These are phyloP conservation scores for Candida cerambycidarum DNA, from an alignment of 805 yeast genomes.

Conservation along the genomic window DNA sequence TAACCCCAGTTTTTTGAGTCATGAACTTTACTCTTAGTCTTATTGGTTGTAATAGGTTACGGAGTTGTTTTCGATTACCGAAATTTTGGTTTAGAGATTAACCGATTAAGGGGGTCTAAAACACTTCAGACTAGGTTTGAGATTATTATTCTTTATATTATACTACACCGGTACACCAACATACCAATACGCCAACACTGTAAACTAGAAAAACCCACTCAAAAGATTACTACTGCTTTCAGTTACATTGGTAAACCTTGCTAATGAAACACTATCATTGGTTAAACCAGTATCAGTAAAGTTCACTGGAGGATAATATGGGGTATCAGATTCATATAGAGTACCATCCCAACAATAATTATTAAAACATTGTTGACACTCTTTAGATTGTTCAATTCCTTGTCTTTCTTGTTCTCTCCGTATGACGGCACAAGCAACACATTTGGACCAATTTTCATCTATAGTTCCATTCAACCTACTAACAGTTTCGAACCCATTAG, in stretches of 20 bases:
- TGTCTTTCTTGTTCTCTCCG: conserved; percentile 41
- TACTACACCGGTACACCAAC: neutral
- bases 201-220: neutral
- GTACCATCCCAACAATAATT: conserved; percentile 44
- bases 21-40: neutral
- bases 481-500: conserved; percentile 38
- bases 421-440: conserved; percentile 43
- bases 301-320: conserved; percentile 24
- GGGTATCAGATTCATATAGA: conserved; percentile 10
- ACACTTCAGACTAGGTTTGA: too few relatives aligned
- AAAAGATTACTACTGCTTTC: neutral
- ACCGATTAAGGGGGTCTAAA: too few relatives aligned
- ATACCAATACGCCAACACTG: neutral
- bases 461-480: conserved; percentile 34
- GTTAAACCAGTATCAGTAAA: conserved; percentile 32
- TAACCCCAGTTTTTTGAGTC: neutral
- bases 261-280: conserved; percentile 17
- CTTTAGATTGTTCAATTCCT: conserved; percentile 33
- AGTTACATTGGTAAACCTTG: neutral
- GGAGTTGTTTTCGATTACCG: neutral
- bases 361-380: conserved; percentile 36
- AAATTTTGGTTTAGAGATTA: too few relatives aligned
- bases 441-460: conserved; percentile 36
- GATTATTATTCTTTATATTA: too few relatives aligned
- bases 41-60: neutral